These are phyloP conservation scores for Bjerkandera adusta DNA, from an alignment of 1,284 basidiomycete species.

Conservation along the genomic window DNA sequence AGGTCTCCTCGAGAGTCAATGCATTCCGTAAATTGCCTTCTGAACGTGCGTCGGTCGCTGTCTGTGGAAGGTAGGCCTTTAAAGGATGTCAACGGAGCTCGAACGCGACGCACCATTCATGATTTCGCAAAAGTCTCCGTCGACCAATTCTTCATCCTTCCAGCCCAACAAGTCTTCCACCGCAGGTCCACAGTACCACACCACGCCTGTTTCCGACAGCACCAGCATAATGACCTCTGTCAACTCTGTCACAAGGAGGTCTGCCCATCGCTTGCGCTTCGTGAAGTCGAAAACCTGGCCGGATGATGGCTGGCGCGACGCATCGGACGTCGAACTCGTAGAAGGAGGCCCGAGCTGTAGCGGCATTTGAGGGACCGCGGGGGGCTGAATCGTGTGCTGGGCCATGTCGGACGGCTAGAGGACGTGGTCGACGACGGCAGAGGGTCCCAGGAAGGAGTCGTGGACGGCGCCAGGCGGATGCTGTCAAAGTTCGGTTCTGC, in stretches of 20 bases:
- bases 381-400: too few relatives aligned
- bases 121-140: constrained; percentile 60
- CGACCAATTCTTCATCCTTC: constrained; percentile 70
- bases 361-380: too few relatives aligned
- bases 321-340: not conserved
- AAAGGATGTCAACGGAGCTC: not conserved
- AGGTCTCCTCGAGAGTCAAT: constrained; percentile 47
- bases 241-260: constrained; percentile 76
- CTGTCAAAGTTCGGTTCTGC: too few relatives aligned
- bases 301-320: constrained; percentile 11
- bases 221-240: constrained; percentile 72
- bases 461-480: too few relatives aligned
- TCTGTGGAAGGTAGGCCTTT: constrained; percentile 33
- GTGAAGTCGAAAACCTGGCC: constrained; percentile 72
- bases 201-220: constrained; percentile 55
- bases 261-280: constrained; percentile 83
- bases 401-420: too few relatives aligned
- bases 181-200: constrained; percentile 72
- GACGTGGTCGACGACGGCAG: too few relatives aligned
- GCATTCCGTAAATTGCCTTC: constrained; percentile 51
- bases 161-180: constrained; percentile 73
- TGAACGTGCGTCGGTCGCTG: constrained; percentile 61
- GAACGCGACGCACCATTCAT: constrained; percentile 52
- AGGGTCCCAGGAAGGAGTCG: too few relatives aligned
- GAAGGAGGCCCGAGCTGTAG: too few relatives aligned